Base-by-base conservation (phyloP, 2,329 filamentous ascomycete species). In the Botryotinia narcissicola region DNA sequence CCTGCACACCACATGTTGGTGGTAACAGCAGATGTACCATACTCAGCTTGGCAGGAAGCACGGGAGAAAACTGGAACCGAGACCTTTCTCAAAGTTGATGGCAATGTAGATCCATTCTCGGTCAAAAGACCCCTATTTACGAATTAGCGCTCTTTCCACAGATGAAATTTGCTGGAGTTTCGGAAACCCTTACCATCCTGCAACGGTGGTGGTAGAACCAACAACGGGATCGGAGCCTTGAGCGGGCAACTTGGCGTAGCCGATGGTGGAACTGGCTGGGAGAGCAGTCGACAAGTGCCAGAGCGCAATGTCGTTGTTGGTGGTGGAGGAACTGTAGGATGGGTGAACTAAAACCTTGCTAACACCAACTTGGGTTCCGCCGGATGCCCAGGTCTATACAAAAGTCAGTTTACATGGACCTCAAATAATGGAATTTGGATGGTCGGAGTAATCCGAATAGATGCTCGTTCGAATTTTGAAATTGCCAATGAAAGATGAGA, bases 1-100 rank as follows among this genome's bases (percentile, higher is more conserved):
- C 75, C 77, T 42, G 77, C 77, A 66, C 77, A 78, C 44, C 76
- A 70, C 76, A 76, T 74, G 69, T 75, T 75, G 71, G 73, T 69
- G n/a, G 76, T 73, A 54, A 75, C 54, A 22, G 72, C 6, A 54
- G 74, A 73, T 32, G 67, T 70, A 54, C 74, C 73, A 42, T 78
- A 77, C 59, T 71, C 60, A 37, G 71, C 44, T 64, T 69, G 69
- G 68, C 77, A 78, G 3, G 70, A 42, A 29, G 72, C 25, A 18
- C 77, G 76, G 8, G 76, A 69, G 57, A 76, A 59, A 42, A 77
- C 70, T 25, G 76, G 76, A 46, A 78, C 76, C 22, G 67, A 64
- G 40, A 77, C 75, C 66, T 74, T 75, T 73, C 74, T 73, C 64
- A 77, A 73, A n/a, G 63, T 63, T 8, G 75, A 68, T 69, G 73